Percentiles rank a stretch among this genome's conserved stretches.
Evolutionary conservation across 768 basidiomycete species (phyloP).

Genomic region (Tricholoma bakamatsutake): DNA sequence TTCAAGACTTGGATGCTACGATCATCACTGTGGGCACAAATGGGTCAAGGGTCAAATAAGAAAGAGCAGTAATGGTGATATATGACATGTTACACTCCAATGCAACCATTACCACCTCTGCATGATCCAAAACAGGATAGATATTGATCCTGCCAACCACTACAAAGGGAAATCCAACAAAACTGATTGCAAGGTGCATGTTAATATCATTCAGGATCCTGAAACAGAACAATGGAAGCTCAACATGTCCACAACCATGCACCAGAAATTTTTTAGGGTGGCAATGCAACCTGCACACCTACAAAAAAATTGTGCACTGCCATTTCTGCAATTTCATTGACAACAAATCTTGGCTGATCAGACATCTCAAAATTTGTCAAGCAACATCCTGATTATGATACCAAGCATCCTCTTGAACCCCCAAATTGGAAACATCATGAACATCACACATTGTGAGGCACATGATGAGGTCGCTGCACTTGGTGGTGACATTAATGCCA

Average conservation of each 20-base stretch:
- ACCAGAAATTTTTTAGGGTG: conserved; percentile 16
- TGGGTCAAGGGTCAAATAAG: conserved; percentile 16
- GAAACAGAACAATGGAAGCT: conserved; percentile 8
- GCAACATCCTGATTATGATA: conserved; percentile 1
- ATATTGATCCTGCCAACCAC: conserved; percentile 17
- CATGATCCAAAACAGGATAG: background rate
- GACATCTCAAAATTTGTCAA: conserved; percentile 7
- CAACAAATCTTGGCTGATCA: conserved; percentile 12
- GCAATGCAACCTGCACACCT: conserved; percentile 9
- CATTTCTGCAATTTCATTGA: conserved; percentile 6
- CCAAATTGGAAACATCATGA: conserved; percentile 16
- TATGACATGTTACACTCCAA: conserved; percentile 11
- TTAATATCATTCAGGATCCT: conserved; percentile 12
- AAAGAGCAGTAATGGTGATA: background rate
- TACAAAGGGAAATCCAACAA: conserved; percentile 10
- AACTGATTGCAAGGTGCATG: conserved; percentile 17
- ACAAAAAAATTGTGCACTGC: conserved; percentile 14
- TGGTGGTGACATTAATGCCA: conserved; percentile 23
- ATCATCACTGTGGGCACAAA: conserved; percentile 11
- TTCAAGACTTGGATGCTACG: conserved; percentile 6
- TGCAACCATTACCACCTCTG: conserved; percentile 12
- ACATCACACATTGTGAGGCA: conserved; percentile 9
- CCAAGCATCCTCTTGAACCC: conserved; percentile 17
- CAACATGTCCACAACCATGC: conserved; percentile 22
- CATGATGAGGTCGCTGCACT: conserved; percentile 12